Percentiles rank a stretch among this genome's conserved stretches.
Conservation (phyloP, 2,329 filamentous ascomycete genomes). For the Botrytis porri region DNA sequence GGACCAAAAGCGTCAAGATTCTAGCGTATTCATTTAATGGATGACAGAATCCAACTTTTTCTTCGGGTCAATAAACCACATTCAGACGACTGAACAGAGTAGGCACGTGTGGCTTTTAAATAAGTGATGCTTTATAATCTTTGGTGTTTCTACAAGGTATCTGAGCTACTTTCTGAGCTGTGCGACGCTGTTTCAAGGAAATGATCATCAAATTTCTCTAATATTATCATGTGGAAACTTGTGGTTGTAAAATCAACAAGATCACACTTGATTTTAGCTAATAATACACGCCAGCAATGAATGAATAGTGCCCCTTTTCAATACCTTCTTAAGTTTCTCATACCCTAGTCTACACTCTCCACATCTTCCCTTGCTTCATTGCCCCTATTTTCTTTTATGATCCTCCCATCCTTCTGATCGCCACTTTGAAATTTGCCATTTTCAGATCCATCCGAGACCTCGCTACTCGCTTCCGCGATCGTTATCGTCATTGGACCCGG, state of each 20-base stretch:
- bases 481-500: background rate
- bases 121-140: background rate
- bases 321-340: background rate
- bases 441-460: background rate
- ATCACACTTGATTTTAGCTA: background rate
- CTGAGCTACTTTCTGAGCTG: background rate
- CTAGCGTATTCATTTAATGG: background rate
- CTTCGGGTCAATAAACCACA: background rate
- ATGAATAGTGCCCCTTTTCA: background rate
- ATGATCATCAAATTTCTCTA: background rate
- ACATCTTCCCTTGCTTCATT: background rate
- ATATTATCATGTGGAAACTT: background rate
- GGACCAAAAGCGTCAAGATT: background rate
- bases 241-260: background rate
- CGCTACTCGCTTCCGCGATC: background rate
- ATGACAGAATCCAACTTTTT: background rate
- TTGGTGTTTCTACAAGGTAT: background rate
- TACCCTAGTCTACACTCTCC: background rate
- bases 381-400: background rate
- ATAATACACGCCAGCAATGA: background rate
- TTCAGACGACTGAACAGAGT: background rate
- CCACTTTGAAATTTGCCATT: background rate
- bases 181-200: background rate
- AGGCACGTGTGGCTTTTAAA: background rate
- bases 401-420: background rate